phyloP scores from a whole-genome alignment of 768 basidiomycete species.

The Lentinula guzmanii region DNA sequence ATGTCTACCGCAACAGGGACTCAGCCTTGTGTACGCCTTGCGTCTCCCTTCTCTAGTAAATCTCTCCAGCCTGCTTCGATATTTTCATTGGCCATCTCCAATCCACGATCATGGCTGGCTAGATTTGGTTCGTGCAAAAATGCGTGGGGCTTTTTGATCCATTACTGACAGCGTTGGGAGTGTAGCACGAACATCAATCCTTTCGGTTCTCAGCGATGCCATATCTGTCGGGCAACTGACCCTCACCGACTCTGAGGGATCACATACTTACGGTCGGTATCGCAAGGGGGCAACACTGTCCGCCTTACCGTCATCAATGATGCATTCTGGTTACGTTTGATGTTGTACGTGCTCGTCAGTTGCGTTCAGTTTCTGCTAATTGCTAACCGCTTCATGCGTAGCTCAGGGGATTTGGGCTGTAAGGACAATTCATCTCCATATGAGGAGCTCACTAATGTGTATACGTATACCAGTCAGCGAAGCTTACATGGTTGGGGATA shows the following conservation, averaged over 20 bases:
- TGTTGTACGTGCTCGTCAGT: slow-evolving; percentile 38
- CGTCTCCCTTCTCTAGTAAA: slow-evolving; percentile 29
- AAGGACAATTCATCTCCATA: slow-evolving; percentile 18
- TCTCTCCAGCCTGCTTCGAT: slow-evolving; percentile 36
- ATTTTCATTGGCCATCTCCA: slow-evolving; percentile 37
- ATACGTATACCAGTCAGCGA: slow-evolving; percentile 50
- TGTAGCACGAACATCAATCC: slow-evolving; percentile 54
- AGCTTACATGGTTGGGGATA: slow-evolving; percentile 69
- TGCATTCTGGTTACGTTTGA: slow-evolving; percentile 63
- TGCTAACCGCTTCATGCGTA: slow-evolving; percentile 19
- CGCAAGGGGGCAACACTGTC: slow-evolving; percentile 58
- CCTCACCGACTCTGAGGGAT: slow-evolving; percentile 54
- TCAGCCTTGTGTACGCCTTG: slow-evolving; percentile 35
- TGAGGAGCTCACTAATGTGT: background rate
- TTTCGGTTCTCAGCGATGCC: slow-evolving; percentile 51
- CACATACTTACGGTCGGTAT: slow-evolving; percentile 51
- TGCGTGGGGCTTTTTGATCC: background rate
- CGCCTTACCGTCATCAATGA: slow-evolving; percentile 50
- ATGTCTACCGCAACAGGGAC: slow-evolving; percentile 26
- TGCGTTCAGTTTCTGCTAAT: slow-evolving; percentile 1
- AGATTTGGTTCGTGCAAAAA: slow-evolving; percentile 35
- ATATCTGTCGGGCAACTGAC: slow-evolving; percentile 56
- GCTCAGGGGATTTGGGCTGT: slow-evolving; percentile 64
- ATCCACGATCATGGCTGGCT: slow-evolving; percentile 42
- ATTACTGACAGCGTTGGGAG: background rate